A percentile compares a stretch with the other conserved stretches of the same genome.
phyloP scores from a whole-genome alignment of 352 stramenopile genomes.

The Phytophthora macrochlamydospora region DNA sequence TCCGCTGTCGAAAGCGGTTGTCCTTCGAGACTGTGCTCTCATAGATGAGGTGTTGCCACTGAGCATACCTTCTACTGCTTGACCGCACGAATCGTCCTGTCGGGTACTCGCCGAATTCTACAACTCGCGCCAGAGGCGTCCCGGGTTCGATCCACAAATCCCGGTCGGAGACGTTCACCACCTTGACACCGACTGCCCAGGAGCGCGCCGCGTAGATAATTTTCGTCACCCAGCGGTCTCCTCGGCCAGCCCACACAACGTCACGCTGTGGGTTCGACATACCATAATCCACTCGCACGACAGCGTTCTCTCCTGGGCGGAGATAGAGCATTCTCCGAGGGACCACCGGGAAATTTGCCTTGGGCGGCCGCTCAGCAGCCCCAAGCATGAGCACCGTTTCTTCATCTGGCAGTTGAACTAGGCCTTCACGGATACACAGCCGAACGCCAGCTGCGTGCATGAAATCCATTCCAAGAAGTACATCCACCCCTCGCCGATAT shows the following conservation, averaged over 20 bases:
- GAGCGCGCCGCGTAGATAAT: background rate
- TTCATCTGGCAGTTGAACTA: background rate
- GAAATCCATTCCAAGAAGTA: conserved; percentile 34
- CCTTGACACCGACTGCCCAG: background rate
- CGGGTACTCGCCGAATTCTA: background rate
- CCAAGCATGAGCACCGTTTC: background rate
- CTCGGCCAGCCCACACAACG: background rate
- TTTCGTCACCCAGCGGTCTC: conserved; percentile 5
- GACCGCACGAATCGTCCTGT: background rate
- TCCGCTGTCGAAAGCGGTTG: background rate
- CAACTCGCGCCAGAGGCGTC: background rate
- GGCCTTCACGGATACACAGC: conserved; percentile 9
- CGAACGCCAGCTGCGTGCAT: conserved; percentile 26
- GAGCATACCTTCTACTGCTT: background rate
- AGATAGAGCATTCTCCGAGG: background rate
- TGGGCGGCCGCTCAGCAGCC: background rate
- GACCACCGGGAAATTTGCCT: no score
- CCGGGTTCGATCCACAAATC: background rate
- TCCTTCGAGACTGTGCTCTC: conserved; percentile 1
- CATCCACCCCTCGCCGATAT: conserved; percentile 35
- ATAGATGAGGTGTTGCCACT: conserved; percentile 11
- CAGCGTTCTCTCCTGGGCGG: background rate
- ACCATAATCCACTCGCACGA: background rate
- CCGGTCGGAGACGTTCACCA: background rate
- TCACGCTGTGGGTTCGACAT: background rate